A percentile compares a stretch with the other conserved stretches of the same genome.
These are phyloP conservation scores for Talaromyces sp. DNA, from an alignment of 2,329 filamentous ascomycete species.

Conservation along the genomic window DNA sequence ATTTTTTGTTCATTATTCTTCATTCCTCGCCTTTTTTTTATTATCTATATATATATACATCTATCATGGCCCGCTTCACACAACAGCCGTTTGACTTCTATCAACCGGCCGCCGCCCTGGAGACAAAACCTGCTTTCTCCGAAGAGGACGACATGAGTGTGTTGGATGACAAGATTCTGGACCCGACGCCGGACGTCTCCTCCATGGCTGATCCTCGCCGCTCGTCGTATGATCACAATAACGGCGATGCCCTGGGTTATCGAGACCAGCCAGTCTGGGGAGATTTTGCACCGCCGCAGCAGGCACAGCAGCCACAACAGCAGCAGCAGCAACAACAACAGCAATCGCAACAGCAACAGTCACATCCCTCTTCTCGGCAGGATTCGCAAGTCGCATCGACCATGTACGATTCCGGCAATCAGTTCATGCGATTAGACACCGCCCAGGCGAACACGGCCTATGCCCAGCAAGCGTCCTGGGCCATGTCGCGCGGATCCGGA, in stretches of 20 bases:
- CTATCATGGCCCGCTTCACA: conserved; percentile 41
- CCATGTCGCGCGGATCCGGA: conserved; percentile 61
- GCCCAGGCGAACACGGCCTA: conserved; percentile 41
- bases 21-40: not conserved
- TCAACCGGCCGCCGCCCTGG: conserved; percentile 38
- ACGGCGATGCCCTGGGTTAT: conserved; percentile 49
- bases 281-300: conserved; percentile 30
- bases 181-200: conserved; percentile 48
- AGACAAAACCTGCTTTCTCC: conserved; percentile 36
- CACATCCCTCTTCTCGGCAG: conserved; percentile 39
- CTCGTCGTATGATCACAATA: conserved; percentile 43
- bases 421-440: conserved; percentile 60
- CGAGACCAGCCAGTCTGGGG: conserved; percentile 47
- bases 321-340: conserved; percentile 2
- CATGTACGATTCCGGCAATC: conserved; percentile 47
- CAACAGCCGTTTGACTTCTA: conserved; percentile 42
- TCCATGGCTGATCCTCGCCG: conserved; percentile 41
- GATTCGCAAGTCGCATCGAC: conserved; percentile 38
- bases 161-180: conserved; percentile 48
- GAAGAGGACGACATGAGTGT: conserved; percentile 52
- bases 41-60: not conserved
- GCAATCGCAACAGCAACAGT: conserved; percentile 5
- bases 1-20: not conserved
- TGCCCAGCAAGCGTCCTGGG: conserved; percentile 54
- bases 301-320: conserved; percentile 4